These are phyloP conservation scores for Smithsoniella earleae DNA, from an alignment of 163 green algal genomes.

Conservation along the genomic window DNA sequence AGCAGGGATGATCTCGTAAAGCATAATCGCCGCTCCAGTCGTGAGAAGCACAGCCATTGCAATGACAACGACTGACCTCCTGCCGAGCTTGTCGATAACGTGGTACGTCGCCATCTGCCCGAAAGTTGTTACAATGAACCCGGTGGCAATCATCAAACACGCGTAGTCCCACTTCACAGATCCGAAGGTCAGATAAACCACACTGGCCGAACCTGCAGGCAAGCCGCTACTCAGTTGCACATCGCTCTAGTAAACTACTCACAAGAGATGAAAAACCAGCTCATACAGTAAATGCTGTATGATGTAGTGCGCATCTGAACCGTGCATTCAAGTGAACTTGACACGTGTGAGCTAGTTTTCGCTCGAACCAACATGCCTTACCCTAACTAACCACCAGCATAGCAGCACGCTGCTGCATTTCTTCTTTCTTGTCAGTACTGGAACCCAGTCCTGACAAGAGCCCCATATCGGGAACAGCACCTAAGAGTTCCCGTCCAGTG, in stretches of 20 bases:
- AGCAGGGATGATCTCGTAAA: conserved; percentile 35
- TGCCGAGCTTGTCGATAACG: conserved; percentile 39
- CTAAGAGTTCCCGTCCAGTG: too few relatives aligned
- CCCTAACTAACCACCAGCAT: too few relatives aligned
- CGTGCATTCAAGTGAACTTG: too few relatives aligned
- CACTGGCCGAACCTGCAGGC: conserved; percentile 44
- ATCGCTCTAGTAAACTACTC: conserved; percentile 24
- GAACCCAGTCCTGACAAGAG: too few relatives aligned
- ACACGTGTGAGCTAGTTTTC: too few relatives aligned
- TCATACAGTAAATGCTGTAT: neutral
- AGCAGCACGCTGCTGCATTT: too few relatives aligned
- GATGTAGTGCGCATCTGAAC: neutral
- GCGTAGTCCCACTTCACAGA: conserved; percentile 49
- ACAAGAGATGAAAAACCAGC: too few relatives aligned
- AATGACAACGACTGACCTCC: conserved; percentile 47
- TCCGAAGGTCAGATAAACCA: conserved; percentile 55
- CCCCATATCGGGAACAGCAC: too few relatives aligned
- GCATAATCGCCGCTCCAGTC: conserved; percentile 38
- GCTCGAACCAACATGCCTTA: too few relatives aligned
- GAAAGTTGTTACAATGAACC: conserved; percentile 40
- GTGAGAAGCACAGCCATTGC: conserved; percentile 46
- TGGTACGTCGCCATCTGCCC: conserved; percentile 40
- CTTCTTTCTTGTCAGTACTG: too few relatives aligned
- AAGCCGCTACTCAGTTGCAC: too few relatives aligned
- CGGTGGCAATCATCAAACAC: conserved; percentile 40